phyloP scores from a whole-genome alignment of 164 flowering plant genomes.

The Magnolia officinalis region DNA sequence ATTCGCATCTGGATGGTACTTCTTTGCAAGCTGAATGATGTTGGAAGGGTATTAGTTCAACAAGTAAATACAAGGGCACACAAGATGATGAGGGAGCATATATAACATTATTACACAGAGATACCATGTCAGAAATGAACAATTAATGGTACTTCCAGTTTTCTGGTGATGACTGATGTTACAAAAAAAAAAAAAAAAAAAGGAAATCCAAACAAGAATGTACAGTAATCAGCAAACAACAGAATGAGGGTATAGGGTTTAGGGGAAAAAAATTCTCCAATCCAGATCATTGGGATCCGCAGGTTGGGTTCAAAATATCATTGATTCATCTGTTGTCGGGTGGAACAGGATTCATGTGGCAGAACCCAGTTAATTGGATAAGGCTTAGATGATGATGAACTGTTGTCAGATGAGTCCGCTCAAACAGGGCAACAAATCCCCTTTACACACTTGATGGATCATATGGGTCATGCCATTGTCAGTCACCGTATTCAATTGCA shows the following conservation, averaged over 20 bases:
- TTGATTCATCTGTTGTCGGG: too few relatives aligned
- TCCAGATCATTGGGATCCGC: too few relatives aligned
- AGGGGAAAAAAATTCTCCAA: too few relatives aligned
- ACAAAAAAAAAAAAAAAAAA: not conserved
- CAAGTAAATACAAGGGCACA: not conserved
- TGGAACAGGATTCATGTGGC: too few relatives aligned
- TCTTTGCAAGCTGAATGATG: slow-evolving; percentile 80
- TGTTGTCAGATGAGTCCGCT: too few relatives aligned
- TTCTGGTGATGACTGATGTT: not conserved
- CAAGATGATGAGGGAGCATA: not conserved
- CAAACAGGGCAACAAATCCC: too few relatives aligned
- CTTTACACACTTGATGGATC: too few relatives aligned
- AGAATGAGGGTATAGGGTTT: not conserved
- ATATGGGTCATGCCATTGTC: too few relatives aligned
- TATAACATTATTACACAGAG: not conserved
- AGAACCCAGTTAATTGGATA: too few relatives aligned
- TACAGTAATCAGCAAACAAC: not conserved
- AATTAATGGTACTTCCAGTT: not conserved
- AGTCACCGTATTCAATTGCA: too few relatives aligned
- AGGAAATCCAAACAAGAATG: not conserved
- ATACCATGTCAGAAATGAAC: not conserved
- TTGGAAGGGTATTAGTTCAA: not conserved
- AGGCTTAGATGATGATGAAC: too few relatives aligned
- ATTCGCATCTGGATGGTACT: slow-evolving; percentile 93
- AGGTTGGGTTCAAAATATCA: too few relatives aligned